Base-by-base conservation (phyloP, 495 filamentous ascomycete species). In the Chlorociboria aeruginascens region DNA sequence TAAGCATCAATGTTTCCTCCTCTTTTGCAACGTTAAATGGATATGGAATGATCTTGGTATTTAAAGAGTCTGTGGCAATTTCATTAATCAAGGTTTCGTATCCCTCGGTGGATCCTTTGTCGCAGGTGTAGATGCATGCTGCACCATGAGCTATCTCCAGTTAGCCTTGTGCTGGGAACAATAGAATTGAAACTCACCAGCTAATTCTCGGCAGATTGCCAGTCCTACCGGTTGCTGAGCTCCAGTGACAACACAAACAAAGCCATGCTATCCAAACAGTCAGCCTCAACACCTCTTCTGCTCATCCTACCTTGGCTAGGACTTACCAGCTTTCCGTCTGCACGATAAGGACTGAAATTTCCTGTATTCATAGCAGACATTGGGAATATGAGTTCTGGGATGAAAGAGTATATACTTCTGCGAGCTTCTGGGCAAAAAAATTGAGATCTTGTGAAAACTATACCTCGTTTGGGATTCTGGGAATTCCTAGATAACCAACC, bases 201-300 rank as follows among this genome's bases (percentile, higher is more conserved):
- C 77, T 8, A 79, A 61, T 55, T 81, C 77, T 13, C 58, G 49
- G 12, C 73, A 67, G 43, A 81, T 79, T 31, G 76, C 76, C 57
- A 70, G 67, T 11, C 76, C 77, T 16, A 79, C 66, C 0, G 76
- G 69, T 53, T 77, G 72, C 0, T 69, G 71, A 13, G 76, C 71
- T 7, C 76, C 74, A 7, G 76, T 78, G 3, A 81, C 76, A 6
- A 81, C 71, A 53, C 76, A 81, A 28, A 81, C 71, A 49, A 81
- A 79, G 40, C 76, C 77, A 60, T 79, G 76, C 71, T 72, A 50
- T 51, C 6, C 43, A 49, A 49, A 49, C 52, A 30, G 43, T 53
- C 12, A 16, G 20, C 31, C 20, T 25, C 20, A 25, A 25, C 20
- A 29, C 12, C 8, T 20, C 6, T 25, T 8, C 20, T 25, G 20